Evolutionary conservation across 768 basidiomycete genomes (phyloP), one percentile per base, ranked within the genome.

Genomic region (Cubamyces sp.): DNA sequence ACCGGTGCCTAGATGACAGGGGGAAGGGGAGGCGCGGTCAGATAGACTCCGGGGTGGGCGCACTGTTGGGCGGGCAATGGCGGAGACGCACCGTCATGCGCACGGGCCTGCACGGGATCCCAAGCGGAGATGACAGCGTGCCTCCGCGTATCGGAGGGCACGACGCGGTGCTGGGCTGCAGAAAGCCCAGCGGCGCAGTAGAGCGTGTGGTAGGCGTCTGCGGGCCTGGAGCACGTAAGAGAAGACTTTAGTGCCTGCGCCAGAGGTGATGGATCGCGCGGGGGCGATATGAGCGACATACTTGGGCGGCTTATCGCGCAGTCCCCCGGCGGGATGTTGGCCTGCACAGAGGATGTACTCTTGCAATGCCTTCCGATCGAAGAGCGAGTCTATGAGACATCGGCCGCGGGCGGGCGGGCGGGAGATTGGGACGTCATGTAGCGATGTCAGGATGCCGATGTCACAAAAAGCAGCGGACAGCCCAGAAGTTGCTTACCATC

Each of bases 301-400:
- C 91, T 97, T 98, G 41, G 93, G 92, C 15, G 97, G 97, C 71
- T 99, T 99, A 71, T 99, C 97, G 23, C 94, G 81, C 53, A 98
- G 74, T 16, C 97, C 97, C 7, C 94, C 96, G 0, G 87, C 82
- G 1, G 88, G 86, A 64, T 89, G 85, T 69, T 99, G 97, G 0
- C 89, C 94, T 18, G 93, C 92, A 52, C 86, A 84, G 1, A 98
- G 76, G 45, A 97, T 82, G 72, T 92, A 99, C 67, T 92, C 85
- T 71, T 98, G 96, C 21, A 98, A 76, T 1, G 92, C 94, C 41
- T 78, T 71, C 47, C 85, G 81, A 70, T 91, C 82, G 74, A 85
- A 82, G 28, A 82, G 46, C 15, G 78, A 70, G 74, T 74, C 91
- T 77, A 45, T 15, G 28, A 45, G 5, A 51, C n/a, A 14, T 26